A percentile compares a stretch with the other conserved stretches of the same genome.
phyloP scores from a whole-genome alignment of 306 rosid species.

The Begonia fuchsioides region DNA sequence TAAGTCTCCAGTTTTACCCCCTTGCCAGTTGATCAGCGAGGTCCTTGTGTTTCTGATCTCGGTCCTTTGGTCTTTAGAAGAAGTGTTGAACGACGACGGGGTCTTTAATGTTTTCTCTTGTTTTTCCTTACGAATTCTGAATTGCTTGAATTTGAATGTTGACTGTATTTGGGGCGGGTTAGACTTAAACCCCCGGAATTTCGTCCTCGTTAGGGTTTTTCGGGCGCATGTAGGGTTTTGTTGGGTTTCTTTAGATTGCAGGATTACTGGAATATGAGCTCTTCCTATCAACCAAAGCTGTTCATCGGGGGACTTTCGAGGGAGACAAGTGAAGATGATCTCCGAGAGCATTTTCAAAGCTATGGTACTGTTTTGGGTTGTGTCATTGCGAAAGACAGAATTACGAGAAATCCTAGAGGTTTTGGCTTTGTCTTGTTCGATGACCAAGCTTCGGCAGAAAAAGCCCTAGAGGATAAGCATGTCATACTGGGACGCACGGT shows the following conservation, averaged over 20 bases:
- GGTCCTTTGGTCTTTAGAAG: too few relatives aligned
- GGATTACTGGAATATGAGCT: slow-evolving; percentile 25
- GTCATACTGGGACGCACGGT: slow-evolving; percentile 44
- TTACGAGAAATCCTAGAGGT: slow-evolving; percentile 47
- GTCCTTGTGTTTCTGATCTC: too few relatives aligned
- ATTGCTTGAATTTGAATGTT: too few relatives aligned
- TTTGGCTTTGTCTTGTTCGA: slow-evolving; percentile 65
- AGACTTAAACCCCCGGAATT: background rate
- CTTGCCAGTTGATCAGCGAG: too few relatives aligned
- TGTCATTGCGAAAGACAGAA: slow-evolving; percentile 27
- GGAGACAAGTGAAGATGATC: slow-evolving; percentile 34
- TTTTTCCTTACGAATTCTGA: too few relatives aligned
- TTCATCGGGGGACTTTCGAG: slow-evolving; percentile 49
- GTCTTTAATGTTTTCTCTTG: too few relatives aligned
- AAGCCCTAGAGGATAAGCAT: slow-evolving; percentile 43
- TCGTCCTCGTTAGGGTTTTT: slow-evolving; percentile 25
- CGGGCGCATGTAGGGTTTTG: slow-evolving; percentile 13
- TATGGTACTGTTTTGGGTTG: slow-evolving; percentile 43
- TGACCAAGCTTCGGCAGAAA: slow-evolving; percentile 33
- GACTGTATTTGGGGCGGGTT: background rate
- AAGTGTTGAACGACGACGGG: too few relatives aligned
- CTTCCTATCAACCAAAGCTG: slow-evolving; percentile 33
- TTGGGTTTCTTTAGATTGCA: slow-evolving; percentile 17
- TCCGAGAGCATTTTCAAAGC: slow-evolving; percentile 29
- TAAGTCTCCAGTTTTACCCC: too few relatives aligned